Evolutionary conservation across 331 rosid species (phyloP).

Genomic region (Dryas integrifolia): DNA sequence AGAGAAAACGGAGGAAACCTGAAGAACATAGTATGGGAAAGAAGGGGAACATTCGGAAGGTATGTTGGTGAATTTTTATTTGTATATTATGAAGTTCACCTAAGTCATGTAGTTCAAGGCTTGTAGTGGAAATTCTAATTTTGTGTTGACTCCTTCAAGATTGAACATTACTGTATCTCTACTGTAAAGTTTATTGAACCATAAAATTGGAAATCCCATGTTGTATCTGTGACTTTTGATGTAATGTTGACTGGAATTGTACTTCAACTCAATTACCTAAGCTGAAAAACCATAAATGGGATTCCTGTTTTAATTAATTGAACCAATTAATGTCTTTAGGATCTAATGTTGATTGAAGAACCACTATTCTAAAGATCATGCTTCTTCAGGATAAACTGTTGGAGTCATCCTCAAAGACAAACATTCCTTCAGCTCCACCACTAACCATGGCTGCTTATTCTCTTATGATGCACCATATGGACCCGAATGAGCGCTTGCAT

Average conservation of each 20-base stretch:
- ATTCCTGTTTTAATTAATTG: constrained; percentile 45
- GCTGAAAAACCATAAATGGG: constrained; percentile 32
- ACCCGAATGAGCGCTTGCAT: constrained; percentile 49
- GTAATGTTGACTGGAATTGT: background rate
- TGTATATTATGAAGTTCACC: constrained; percentile 14
- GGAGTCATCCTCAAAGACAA: constrained; percentile 61
- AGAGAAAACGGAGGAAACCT: constrained; percentile 92
- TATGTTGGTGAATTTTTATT: constrained; percentile 27
- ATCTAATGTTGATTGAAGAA: constrained; percentile 72
- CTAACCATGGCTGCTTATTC: constrained; percentile 57
- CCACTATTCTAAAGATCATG: constrained; percentile 68
- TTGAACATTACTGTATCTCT: constrained; percentile 14
- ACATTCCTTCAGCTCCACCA: constrained; percentile 45
- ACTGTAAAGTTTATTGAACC: background rate
- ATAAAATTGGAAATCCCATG: background rate
- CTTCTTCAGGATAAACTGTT: constrained; percentile 89
- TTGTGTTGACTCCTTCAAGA: constrained; percentile 1
- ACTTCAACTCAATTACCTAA: constrained; percentile 20
- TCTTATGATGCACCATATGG: constrained; percentile 41
- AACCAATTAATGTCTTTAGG: constrained; percentile 54
- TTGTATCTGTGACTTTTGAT: constrained; percentile 4
- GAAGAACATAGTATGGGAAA: constrained; percentile 70
- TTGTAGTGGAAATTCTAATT: constrained; percentile 13
- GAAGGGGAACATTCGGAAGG: constrained; percentile 77
- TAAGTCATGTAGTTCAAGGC: constrained; percentile 10